A percentile compares a stretch with the other conserved stretches of the same genome.
phyloP scores from a whole-genome alignment of 1,284 basidiomycete genomes.

The Mycena sp. region DNA sequence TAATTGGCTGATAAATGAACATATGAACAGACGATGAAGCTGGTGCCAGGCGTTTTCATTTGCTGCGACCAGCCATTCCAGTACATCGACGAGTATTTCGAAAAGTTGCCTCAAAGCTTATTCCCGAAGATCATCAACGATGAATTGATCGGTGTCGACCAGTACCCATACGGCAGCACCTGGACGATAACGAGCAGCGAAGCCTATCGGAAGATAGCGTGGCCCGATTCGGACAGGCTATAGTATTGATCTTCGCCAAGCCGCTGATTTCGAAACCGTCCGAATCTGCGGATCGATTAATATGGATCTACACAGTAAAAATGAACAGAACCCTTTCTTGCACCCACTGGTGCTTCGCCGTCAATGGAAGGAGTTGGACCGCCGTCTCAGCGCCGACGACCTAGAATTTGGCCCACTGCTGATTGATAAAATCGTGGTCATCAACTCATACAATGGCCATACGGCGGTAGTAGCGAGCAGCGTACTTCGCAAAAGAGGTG shows the following conservation, averaged over 20 bases:
- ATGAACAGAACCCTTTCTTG: slow-evolving; percentile 5
- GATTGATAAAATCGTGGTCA: not conserved
- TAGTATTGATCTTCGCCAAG: slow-evolving; percentile 14
- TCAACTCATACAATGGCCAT: slow-evolving; percentile 16
- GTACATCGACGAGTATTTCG: slow-evolving; percentile 26
- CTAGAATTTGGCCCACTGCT: slow-evolving; percentile 4
- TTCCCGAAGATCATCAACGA: slow-evolving; percentile 25
- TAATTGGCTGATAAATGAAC: not conserved
- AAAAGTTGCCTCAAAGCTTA: slow-evolving; percentile 16
- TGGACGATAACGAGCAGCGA: slow-evolving; percentile 10
- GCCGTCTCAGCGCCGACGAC: not conserved
- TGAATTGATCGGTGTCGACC: slow-evolving; percentile 23
- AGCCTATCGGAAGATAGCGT: slow-evolving; percentile 2
- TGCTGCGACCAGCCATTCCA: slow-evolving; percentile 29
- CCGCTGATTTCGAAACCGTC: not conserved
- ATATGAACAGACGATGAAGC: not conserved
- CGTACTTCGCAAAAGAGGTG: slow-evolving; percentile 11
- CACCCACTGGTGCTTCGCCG: slow-evolving; percentile 10
- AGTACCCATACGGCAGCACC: slow-evolving; percentile 19
- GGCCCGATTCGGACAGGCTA: not conserved
- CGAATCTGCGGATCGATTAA: not conserved
- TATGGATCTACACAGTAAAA: slow-evolving; percentile 5
- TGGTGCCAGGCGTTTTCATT: slow-evolving; percentile 23
- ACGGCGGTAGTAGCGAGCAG: slow-evolving; percentile 9
- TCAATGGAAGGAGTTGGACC: slow-evolving; percentile 15